These are phyloP conservation scores for Grosmannia huntii DNA, from an alignment of 2,329 filamentous ascomycete species.

Conservation along the genomic window DNA sequence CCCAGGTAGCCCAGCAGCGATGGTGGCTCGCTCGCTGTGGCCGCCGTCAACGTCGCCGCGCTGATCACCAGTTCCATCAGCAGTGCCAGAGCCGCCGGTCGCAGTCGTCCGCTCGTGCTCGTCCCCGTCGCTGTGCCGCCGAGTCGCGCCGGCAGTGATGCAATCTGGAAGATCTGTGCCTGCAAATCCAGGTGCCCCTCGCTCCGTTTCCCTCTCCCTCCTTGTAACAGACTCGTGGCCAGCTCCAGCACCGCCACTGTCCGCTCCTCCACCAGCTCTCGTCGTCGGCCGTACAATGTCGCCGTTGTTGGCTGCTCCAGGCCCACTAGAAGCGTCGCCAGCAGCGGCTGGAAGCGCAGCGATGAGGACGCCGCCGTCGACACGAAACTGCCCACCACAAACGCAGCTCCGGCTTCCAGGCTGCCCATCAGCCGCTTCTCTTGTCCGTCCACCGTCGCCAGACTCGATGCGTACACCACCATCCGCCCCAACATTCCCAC, in stretches of 20 bases:
- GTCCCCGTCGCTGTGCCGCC: constrained; percentile 56
- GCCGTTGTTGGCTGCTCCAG: constrained; percentile 34
- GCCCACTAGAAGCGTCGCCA: constrained; percentile 54
- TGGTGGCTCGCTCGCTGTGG: constrained; percentile 57
- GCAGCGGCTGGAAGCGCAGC: constrained; percentile 63
- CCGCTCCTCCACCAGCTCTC: constrained; percentile 45
- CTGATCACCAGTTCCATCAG: constrained; percentile 62
- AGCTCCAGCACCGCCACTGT: constrained; percentile 53
- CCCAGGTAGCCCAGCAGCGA: constrained; percentile 87
- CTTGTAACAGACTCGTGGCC: constrained; percentile 52
- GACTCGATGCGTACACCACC: constrained; percentile 59
- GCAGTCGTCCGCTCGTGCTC: constrained; percentile 46
- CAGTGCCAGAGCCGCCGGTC: constrained; percentile 51
- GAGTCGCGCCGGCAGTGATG: constrained; percentile 62
- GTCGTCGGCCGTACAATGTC: constrained; percentile 47
- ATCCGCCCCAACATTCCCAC: constrained; percentile 59
- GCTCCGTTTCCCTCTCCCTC: too few relatives aligned
- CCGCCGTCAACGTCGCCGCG: constrained; percentile 47
- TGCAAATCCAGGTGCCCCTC: too few relatives aligned
- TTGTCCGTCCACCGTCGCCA: constrained; percentile 25
- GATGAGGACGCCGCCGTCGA: constrained; percentile 51
- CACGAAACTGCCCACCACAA: constrained; percentile 66
- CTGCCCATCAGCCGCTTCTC: constrained; percentile 20
- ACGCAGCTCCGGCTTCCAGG: constrained; percentile 60
- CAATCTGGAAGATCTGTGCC: constrained; percentile 66